Evolutionary conservation across 2,329 filamentous ascomycete genomes (phyloP).

Genomic region (Penicillium psychrosexuale): DNA sequence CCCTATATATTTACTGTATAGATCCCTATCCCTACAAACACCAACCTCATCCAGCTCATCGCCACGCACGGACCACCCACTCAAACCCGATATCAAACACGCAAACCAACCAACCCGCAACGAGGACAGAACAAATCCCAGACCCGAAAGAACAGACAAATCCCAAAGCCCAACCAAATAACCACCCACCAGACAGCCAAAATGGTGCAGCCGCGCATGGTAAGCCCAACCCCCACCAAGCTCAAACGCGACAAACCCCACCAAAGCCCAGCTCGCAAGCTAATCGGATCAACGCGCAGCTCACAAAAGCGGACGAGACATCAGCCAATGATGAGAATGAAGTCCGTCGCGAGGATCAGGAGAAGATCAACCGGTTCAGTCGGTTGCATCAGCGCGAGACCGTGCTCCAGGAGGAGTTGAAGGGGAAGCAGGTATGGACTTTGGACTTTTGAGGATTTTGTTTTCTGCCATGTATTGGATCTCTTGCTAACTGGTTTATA

Average conservation of each 20-base stretch:
- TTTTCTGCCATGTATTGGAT: background rate
- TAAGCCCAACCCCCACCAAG: conserved; percentile 30
- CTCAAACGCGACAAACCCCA: background rate
- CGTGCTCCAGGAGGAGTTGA: conserved; percentile 73
- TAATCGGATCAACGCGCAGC: conserved; percentile 50
- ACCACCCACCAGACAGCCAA: conserved; percentile 13
- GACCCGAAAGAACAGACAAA: background rate
- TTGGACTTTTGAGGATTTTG: background rate
- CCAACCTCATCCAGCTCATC: background rate
- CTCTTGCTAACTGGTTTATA: conserved; percentile 38
- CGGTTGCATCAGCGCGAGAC: conserved; percentile 85
- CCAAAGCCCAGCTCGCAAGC: conserved; percentile 1
- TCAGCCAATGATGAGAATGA: conserved; percentile 77
- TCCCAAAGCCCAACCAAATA: background rate
- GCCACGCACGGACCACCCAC: conserved; percentile 26
- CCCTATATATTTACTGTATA: background rate
- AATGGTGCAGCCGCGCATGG: conserved; percentile 61
- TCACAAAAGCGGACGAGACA: conserved; percentile 89
- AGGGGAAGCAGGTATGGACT: conserved; percentile 62
- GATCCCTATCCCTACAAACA: background rate
- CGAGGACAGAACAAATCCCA: background rate
- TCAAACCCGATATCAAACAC: conserved; percentile 17
- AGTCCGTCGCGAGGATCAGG: conserved; percentile 93
- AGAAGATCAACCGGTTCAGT: conserved; percentile 98
- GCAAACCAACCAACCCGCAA: conserved; percentile 6